Conservation (phyloP, 1,139 yeast genomes). For the Pichia sp. region DNA sequence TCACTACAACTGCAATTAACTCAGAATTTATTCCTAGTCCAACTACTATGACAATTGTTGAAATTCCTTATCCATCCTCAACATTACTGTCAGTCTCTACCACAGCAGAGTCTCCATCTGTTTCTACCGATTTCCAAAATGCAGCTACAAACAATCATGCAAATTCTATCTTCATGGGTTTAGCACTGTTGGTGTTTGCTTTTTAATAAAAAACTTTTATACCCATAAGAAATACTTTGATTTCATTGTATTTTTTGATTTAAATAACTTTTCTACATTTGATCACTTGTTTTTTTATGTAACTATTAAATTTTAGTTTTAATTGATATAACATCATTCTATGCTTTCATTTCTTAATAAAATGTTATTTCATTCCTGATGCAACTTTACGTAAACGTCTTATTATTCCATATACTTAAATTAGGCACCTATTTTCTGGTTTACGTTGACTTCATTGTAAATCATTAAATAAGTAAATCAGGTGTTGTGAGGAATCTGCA, state of each 20-base stretch:
- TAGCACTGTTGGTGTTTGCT: neutral
- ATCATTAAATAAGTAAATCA: no score
- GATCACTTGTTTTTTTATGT: neutral
- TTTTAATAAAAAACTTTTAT: neutral
- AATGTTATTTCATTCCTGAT: no score
- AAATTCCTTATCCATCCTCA: neutral
- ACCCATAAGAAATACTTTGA: neutral
- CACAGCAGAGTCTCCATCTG: neutral
- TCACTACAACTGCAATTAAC: constrained; percentile 1
- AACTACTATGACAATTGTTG: constrained; percentile 4
- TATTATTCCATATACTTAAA: no score
- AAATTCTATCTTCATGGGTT: neutral
- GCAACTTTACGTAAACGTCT: no score
- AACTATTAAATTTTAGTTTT: neutral
- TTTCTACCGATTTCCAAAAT: neutral
- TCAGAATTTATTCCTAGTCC: constrained; percentile 1
- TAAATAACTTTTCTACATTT: neutral
- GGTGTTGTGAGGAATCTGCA: no score
- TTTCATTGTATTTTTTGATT: neutral
- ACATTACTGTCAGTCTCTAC: neutral
- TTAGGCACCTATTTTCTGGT: no score
- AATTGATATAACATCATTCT: no score
- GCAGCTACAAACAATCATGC: neutral
- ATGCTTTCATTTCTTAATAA: no score
- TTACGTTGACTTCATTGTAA: no score